These are phyloP conservation scores for Cornus kousa DNA, from an alignment of 148 eudicot genomes.

Conservation along the genomic window DNA sequence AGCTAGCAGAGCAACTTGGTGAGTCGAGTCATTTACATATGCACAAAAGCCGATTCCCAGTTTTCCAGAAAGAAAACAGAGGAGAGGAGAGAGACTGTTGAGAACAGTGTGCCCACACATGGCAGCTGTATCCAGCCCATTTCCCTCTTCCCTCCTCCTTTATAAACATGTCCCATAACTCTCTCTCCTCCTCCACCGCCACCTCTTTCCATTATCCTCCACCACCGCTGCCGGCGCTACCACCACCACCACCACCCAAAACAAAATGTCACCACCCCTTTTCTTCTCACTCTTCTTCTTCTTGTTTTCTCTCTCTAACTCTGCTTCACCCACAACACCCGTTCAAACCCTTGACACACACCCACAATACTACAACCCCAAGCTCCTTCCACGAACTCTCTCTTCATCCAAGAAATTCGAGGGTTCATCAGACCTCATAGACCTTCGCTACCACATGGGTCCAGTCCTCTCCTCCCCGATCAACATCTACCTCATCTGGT, in stretches of 20 bases:
- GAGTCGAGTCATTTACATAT: neutral
- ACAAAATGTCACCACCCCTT: slow-evolving; percentile 22
- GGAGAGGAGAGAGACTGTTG: neutral
- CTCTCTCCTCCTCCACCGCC: neutral
- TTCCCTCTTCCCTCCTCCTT: slow-evolving; percentile 11
- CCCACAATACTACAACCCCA: slow-evolving; percentile 49
- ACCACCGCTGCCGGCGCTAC: no score
- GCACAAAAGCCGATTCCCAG: neutral
- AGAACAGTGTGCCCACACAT: neutral
- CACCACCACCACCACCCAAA: neutral
- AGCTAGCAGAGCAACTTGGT: neutral
- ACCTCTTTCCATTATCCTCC: neutral
- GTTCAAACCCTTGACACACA: slow-evolving; percentile 34
- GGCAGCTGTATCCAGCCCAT: slow-evolving; percentile 36
- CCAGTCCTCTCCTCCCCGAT: slow-evolving; percentile 90
- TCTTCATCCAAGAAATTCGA: slow-evolving; percentile 67
- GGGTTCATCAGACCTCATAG: slow-evolving; percentile 73
- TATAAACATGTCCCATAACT: neutral
- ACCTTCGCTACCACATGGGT: slow-evolving; percentile 95
- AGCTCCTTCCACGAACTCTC: slow-evolving; percentile 47
- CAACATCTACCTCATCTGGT: slow-evolving; percentile 85
- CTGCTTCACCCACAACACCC: slow-evolving; percentile 10
- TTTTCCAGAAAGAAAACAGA: neutral
- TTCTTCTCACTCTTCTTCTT: neutral
- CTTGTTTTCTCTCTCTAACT: neutral